Evolutionary conservation across 1,139 yeast genomes (phyloP).

Genomic region (Yamadazyma dushanensis): DNA sequence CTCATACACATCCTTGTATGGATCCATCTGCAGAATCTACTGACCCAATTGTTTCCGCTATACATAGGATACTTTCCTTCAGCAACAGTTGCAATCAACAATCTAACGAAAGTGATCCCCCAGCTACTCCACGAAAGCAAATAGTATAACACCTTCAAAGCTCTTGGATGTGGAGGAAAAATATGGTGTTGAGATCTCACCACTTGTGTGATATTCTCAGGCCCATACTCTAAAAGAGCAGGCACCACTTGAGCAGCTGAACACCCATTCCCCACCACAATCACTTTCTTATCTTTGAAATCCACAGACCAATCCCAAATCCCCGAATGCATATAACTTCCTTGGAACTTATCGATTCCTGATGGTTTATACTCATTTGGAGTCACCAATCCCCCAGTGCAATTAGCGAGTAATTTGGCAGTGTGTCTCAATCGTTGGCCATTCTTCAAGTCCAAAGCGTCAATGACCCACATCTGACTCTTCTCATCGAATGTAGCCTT

Average conservation of each 20-base stretch:
- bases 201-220: conserved; percentile 33
- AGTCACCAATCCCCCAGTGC: conserved; percentile 41
- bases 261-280: conserved; percentile 46
- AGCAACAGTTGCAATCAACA: conserved; percentile 28
- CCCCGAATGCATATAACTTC: conserved; percentile 49
- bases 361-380: conserved; percentile 31
- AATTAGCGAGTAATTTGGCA: conserved; percentile 30
- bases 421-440: conserved; percentile 32
- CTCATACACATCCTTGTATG: conserved; percentile 20
- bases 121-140: conserved; percentile 20
- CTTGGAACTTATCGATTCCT: conserved; percentile 45
- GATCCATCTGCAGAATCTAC: conserved; percentile 28
- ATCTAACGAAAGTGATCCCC: conserved; percentile 30
- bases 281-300: conserved; percentile 34
- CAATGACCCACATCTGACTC: conserved; percentile 37
- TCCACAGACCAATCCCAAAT: conserved; percentile 45
- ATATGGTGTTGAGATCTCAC: conserved; percentile 41
- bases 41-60: conserved; percentile 29
- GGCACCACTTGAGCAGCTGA: conserved; percentile 46
- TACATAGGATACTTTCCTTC: conserved; percentile 39
- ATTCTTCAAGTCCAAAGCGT: conserved; percentile 31
- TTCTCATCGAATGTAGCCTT: conserved; percentile 31
- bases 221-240: conserved; percentile 30
- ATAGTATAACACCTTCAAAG: conserved; percentile 23
- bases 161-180: conserved; percentile 38